Conservation (phyloP, 805 yeast genomes). For the Barnettozyma botsteinii region DNA sequence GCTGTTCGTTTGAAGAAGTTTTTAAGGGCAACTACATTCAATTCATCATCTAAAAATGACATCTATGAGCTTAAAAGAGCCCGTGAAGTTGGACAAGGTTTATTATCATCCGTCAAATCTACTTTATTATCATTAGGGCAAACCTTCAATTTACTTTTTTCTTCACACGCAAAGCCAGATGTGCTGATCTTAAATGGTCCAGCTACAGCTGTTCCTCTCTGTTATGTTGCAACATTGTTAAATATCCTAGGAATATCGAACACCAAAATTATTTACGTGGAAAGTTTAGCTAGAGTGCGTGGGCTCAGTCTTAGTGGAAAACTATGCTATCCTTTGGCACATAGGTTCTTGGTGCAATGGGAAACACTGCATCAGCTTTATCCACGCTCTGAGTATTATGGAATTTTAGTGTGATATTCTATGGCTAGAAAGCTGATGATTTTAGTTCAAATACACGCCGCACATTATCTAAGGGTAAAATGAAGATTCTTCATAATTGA, state of each 20-base stretch:
- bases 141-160: conserved; percentile 9
- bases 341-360: conserved; percentile 91
- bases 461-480: too few species aligned
- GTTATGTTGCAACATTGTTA: conserved; percentile 47
- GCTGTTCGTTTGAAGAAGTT: conserved; percentile 25
- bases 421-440: too few species aligned
- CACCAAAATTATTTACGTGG: conserved; percentile 70
- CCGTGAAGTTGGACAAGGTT: conserved; percentile 52
- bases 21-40: conserved; percentile 5
- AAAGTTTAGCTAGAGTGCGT: conserved; percentile 79
- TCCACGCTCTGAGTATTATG: conserved; percentile 65
- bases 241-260: conserved; percentile 41
- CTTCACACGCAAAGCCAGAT: conserved; percentile 28
- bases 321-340: conserved; percentile 62
- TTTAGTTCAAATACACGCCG: too few species aligned
- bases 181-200: conserved; percentile 69
- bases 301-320: conserved; percentile 71
- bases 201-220: conserved; percentile 71
- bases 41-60: conserved; percentile 10
- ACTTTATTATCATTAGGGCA: conserved; percentile 25
- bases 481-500: too few species aligned
- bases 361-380: conserved; percentile 45
- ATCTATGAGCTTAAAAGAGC: conserved; percentile 45
- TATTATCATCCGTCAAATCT: conserved; percentile 40
- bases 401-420: conserved; percentile 55